phyloP scores from a whole-genome alignment of 352 stramenopile species.

The Phytophthora podocarpi region DNA sequence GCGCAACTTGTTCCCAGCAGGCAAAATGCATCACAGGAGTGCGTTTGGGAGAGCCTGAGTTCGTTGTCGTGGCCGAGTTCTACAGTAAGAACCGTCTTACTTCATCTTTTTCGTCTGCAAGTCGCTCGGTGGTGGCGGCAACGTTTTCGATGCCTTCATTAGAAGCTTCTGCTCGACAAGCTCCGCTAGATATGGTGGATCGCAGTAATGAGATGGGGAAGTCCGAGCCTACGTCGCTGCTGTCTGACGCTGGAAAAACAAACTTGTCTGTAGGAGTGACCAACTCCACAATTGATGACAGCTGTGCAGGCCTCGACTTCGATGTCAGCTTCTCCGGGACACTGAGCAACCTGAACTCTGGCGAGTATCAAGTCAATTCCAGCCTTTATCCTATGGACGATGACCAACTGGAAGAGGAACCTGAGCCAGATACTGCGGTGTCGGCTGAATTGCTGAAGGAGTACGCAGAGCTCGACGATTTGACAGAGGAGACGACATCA shows the following conservation, averaged over 20 bases:
- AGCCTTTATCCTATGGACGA: constrained; percentile 1
- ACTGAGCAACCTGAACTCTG: constrained; percentile 29
- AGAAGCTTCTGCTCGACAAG: constrained; percentile 7
- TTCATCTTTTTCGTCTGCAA: constrained; percentile 1
- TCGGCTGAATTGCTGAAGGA: constrained; percentile 21
- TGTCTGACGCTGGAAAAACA: constrained; percentile 8
- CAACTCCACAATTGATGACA: constrained; percentile 25
- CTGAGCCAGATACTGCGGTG: constrained; percentile 3
- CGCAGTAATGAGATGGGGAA: constrained; percentile 1
- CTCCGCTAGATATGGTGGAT: background rate
- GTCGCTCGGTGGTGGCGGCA: constrained; percentile 1
- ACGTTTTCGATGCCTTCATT: constrained; percentile 11
- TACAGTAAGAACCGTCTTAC: constrained; percentile 16
- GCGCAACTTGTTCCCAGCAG: constrained; percentile 37
- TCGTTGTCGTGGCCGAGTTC: constrained; percentile 32
- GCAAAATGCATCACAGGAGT: constrained; percentile 33
- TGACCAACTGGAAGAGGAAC: constrained; percentile 23
- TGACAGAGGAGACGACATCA: constrained; percentile 1
- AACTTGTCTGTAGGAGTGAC: constrained; percentile 19
- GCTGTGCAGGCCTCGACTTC: constrained; percentile 25
- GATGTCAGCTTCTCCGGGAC: constrained; percentile 24
- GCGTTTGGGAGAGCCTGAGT: constrained; percentile 26
- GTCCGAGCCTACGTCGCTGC: constrained; percentile 4
- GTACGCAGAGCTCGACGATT: constrained; percentile 11
- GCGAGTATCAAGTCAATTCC: constrained; percentile 5